These are phyloP conservation scores for Phytophthora tubulina DNA, from an alignment of 352 stramenopile genomes.

Conservation along the genomic window DNA sequence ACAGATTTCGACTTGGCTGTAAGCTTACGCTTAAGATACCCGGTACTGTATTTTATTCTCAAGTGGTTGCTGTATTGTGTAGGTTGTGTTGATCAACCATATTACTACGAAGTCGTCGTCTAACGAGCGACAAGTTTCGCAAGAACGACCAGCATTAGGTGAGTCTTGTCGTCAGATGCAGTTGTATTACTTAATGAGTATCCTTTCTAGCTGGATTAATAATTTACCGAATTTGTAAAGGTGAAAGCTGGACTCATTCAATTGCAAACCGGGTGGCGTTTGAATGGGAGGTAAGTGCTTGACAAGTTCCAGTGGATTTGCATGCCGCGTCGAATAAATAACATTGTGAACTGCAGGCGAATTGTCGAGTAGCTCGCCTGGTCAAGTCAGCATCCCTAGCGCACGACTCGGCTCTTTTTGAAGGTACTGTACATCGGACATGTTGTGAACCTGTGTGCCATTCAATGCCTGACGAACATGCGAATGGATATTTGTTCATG, in stretches of 20 bases:
- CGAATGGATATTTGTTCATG: too few species aligned
- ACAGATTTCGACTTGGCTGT: constrained; percentile 67
- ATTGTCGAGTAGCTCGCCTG: constrained; percentile 49
- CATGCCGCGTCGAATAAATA: neutral
- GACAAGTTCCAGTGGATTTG: neutral
- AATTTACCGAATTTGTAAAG: constrained; percentile 31
- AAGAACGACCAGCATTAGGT: constrained; percentile 50
- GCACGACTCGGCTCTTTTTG: constrained; percentile 49
- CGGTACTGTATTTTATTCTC: neutral
- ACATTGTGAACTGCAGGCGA: constrained; percentile 33
- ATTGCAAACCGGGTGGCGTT: constrained; percentile 74
- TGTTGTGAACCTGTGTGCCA: neutral
- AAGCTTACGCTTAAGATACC: constrained; percentile 7
- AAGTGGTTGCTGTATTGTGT: neutral
- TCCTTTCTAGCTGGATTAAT: too few species aligned
- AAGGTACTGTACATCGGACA: constrained; percentile 38
- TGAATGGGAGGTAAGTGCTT: constrained; percentile 65
- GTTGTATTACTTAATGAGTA: too few species aligned
- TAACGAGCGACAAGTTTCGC: constrained; percentile 20
- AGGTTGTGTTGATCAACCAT: constrained; percentile 81
- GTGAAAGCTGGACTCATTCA: constrained; percentile 75
- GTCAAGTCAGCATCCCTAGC: constrained; percentile 62
- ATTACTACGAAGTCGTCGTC: constrained; percentile 64
- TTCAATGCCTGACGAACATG: too few species aligned
- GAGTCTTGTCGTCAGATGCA: neutral